phyloP scores from a whole-genome alignment of 495 filamentous ascomycete genomes.

The Penicillium macrosclerotiorum region DNA sequence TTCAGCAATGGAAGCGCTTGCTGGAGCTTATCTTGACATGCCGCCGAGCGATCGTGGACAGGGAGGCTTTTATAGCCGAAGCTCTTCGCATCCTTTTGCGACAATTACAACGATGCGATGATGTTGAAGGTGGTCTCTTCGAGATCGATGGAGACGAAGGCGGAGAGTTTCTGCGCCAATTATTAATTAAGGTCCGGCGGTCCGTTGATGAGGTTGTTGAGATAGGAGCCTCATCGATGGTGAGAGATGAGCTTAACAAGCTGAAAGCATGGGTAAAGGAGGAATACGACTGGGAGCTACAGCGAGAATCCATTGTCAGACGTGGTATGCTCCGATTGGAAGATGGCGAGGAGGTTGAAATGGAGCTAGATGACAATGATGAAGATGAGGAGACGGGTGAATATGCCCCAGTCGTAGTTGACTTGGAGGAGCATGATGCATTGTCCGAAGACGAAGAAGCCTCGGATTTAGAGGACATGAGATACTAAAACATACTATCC shows the following conservation, averaged over 20 bases:
- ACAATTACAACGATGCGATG: slow-evolving; percentile 70
- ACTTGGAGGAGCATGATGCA: slow-evolving; percentile 25
- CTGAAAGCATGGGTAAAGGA: slow-evolving; percentile 54
- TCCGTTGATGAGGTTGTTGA: slow-evolving; percentile 42
- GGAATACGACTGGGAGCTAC: slow-evolving; percentile 66
- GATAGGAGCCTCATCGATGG: slow-evolving; percentile 24
- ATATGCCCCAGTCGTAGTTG: slow-evolving; percentile 80
- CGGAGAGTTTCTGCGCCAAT: slow-evolving; percentile 51
- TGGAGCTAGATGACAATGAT: slow-evolving; percentile 72
- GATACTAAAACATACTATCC: no score
- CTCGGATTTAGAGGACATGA: slow-evolving; percentile 9
- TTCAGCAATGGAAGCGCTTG: slow-evolving; percentile 85
- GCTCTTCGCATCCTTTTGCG: slow-evolving; percentile 62
- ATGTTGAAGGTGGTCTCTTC: slow-evolving; percentile 61
- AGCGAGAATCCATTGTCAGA: slow-evolving; percentile 52
- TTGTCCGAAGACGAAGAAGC: neutral
- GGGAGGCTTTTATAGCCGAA: slow-evolving; percentile 55
- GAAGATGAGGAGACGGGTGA: slow-evolving; percentile 85
- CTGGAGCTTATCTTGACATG: slow-evolving; percentile 70
- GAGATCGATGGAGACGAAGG: slow-evolving; percentile 53
- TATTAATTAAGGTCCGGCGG: slow-evolving; percentile 53
- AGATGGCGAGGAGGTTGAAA: slow-evolving; percentile 74
- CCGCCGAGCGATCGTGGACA: slow-evolving; percentile 53
- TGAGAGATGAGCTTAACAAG: slow-evolving; percentile 53
- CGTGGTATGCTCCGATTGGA: slow-evolving; percentile 68